Evolutionary conservation across 371 early-diverging fungal species (phyloP), one percentile per base, ranked within the genome.

Genomic region (Batrachochytrium dendrobatidis): DNA sequence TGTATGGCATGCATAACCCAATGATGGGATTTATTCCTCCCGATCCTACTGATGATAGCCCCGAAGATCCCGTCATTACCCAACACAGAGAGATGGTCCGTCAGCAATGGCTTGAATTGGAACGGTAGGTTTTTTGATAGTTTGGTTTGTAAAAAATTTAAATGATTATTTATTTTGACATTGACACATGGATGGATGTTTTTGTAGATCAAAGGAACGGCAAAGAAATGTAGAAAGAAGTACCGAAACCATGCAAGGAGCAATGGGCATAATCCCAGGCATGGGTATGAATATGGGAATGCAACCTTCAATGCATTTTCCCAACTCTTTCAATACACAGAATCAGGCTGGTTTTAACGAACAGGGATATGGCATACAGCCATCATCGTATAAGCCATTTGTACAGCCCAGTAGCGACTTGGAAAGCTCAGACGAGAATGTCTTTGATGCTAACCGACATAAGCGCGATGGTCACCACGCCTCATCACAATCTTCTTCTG

Each of bases 101-200:
- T 18, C 48, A 65, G 44, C 66, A 67, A 46, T 72, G 64, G 64
- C 56, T 72, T 3, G 72, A 72, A 54, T 55, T 51, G 12, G 72
- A 72, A 53, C 25, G 70, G 70, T 69, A 54, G 5, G 55, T 18
- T n/a, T 20, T 20, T 24, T 44, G 4, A 28, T 3, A 28, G 3
- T 5, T 3, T 4, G 17, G 32, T 32, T 39, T 6, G 53, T 4
- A 4, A 8, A 28, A 24, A 1, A 29, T 29, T 18, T 29, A 8
- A 25, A 12, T 48, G 8, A 12, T 24, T 28, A 22, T 31, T 33
- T 17, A 18, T 7, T 12, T 24, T 10, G 49, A 8, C 28, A 49
- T 49, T 28, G 7, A 12, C 15, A 7, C 7, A n/a, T 28, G n/a
- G 28, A 51, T 24, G 31, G 24, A 22, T 48, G 10, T 17, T 54